phyloP scores from a whole-genome alignment of 2,329 filamentous ascomycete species.

The Talaromyces sp. region DNA sequence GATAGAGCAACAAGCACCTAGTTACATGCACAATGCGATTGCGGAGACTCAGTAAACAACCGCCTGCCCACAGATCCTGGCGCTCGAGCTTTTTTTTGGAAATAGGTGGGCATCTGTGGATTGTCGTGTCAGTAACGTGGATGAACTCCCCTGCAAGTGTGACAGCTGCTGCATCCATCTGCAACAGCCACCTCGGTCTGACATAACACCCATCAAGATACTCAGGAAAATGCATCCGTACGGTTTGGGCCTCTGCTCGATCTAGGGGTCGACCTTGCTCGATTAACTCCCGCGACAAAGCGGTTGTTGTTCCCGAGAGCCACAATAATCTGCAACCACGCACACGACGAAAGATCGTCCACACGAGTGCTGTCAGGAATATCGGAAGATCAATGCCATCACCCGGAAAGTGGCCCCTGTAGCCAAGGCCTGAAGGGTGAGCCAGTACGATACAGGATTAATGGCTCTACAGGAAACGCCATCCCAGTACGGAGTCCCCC shows the following conservation, averaged over 20 bases:
- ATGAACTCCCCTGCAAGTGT: slow-evolving; percentile 4
- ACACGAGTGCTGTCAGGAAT: background rate
- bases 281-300: background rate
- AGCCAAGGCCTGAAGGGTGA: background rate
- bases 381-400: background rate
- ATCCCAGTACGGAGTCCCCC: background rate
- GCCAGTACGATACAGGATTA: background rate
- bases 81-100: slow-evolving; percentile 12
- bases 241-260: background rate
- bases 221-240: background rate
- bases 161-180: slow-evolving; percentile 6
- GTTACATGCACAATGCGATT: slow-evolving; percentile 9
- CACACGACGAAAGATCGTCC: background rate
- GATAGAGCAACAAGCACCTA: background rate
- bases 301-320: background rate
- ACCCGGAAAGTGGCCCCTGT: background rate
- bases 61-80: slow-evolving; percentile 2
- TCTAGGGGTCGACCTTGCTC: background rate
- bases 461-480: background rate
- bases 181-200: background rate
- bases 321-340: background rate
- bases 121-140: slow-evolving; percentile 14
- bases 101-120: background rate
- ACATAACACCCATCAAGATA: background rate
- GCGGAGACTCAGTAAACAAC: slow-evolving; percentile 7